Base-by-base conservation (phyloP, 768 basidiomycete genomes). In the Lactarius akahatsu region DNA sequence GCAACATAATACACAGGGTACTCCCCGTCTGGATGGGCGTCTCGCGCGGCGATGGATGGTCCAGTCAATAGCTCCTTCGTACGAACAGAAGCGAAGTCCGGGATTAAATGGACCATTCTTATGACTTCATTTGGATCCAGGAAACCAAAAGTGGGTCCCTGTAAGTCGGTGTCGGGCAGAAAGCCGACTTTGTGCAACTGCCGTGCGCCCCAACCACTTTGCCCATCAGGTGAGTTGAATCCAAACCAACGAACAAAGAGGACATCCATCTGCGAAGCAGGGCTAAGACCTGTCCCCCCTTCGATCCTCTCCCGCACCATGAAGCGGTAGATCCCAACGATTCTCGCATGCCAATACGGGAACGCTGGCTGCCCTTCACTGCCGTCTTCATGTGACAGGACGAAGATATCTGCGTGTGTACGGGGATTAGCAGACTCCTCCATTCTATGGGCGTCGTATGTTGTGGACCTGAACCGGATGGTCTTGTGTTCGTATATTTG, bases 281-380 rank as follows among this genome's bases (percentile, higher is more conserved):
- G 1, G 56, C 59, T 40, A 81, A 77, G 0, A 62, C 55, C 1
- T 74, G 74, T 54, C 79, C 74, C 78, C 80, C 80, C 0, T 72
- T 71, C 43, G 2, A 20, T 43, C 18, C 43, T 43, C 43, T 50
- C 34, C 18, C 23, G 20, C 2, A 76, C 74, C 30, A 68, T 56
- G 56, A 59, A 73, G 63, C 78, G 78, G 58, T 72, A 74, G 1
- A 77, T 71, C 0, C 70, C 66, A 10, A 75, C 34, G 4, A 77
- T 28, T 13, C 73, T 69, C 0, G 76, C 75, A 62, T 76, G 77
- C 72, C 71, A 73, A 62, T 68, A 78, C 0, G 73, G 72, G 57
- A 75, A 72, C 6, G 9, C 52, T 0, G 32, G 13, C 3, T 7
- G 4, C 6, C 56, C 56, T n/a, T 57, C 30, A 34, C 4, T 10